Evolutionary conservation across 768 basidiomycete species (phyloP).

Genomic region (Tulasnella sp.): DNA sequence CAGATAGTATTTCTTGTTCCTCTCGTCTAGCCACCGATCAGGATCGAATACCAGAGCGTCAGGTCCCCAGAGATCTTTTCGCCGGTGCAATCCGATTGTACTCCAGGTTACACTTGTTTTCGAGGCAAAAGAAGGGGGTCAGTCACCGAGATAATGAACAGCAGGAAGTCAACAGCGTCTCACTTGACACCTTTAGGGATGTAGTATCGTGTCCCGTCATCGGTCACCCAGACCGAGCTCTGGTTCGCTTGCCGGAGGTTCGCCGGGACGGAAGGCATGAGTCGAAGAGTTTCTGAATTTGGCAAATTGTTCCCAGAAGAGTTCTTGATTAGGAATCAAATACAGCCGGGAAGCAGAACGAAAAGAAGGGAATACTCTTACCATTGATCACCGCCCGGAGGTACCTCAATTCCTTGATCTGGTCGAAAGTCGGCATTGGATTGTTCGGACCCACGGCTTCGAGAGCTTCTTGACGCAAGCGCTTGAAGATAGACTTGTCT

Average conservation of each 20-base stretch:
- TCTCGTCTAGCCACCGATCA: conserved; percentile 67
- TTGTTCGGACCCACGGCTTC: conserved; percentile 44
- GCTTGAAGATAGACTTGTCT: conserved; percentile 47
- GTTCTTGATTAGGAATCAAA: neutral
- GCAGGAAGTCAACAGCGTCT: neutral
- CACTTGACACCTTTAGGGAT: conserved; percentile 24
- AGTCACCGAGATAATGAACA: neutral
- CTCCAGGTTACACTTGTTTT: neutral
- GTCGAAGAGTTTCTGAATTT: conserved; percentile 48
- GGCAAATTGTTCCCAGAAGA: neutral
- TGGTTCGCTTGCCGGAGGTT: conserved; percentile 14
- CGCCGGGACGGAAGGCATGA: conserved; percentile 49
- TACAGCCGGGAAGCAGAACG: neutral
- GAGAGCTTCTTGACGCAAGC: conserved; percentile 52
- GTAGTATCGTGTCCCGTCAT: conserved; percentile 28
- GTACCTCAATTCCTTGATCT: conserved; percentile 57
- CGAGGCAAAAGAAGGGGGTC: neutral
- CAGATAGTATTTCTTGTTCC: conserved; percentile 37
- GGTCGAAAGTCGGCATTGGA: conserved; percentile 50
- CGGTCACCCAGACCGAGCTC: conserved; percentile 23
- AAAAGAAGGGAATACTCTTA: conserved; percentile 36
- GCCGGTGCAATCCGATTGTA: conserved; percentile 16
- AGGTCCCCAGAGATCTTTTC: conserved; percentile 58
- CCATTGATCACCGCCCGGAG: conserved; percentile 65
- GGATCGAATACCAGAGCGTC: conserved; percentile 77